Conservation (phyloP, 176 grass and related monocot species). For the Cenchrus americanus region DNA sequence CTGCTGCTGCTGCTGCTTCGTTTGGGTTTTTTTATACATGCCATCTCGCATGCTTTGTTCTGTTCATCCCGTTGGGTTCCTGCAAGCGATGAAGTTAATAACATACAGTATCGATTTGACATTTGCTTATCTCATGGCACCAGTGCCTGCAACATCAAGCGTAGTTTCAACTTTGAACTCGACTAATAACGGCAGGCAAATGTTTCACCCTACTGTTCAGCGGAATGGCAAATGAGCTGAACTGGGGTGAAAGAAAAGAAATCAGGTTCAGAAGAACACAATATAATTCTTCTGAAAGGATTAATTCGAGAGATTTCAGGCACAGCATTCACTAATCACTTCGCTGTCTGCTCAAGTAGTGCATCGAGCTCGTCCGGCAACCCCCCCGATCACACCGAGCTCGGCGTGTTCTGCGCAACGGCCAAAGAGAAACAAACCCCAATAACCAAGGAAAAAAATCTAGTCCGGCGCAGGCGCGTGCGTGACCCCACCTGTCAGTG, state of each 20-base stretch:
- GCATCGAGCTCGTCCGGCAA: too few species aligned
- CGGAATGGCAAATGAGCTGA: too few species aligned
- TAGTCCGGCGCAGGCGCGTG: not conserved
- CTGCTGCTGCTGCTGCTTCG: not conserved
- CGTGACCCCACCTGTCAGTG: not conserved
- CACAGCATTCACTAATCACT: too few species aligned
- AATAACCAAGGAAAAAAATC: not conserved
- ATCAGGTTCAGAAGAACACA: not conserved
- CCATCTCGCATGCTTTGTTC: slow-evolving; percentile 52
- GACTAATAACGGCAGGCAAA: not conserved
- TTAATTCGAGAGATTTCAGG: too few species aligned
- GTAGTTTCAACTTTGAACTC: not conserved
- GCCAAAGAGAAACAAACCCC: not conserved
- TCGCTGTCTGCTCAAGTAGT: too few species aligned
- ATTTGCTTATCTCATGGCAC: not conserved
- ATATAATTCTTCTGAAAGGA: too few species aligned
- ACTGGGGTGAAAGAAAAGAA: not conserved
- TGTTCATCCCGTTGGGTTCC: not conserved
- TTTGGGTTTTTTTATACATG: slow-evolving; percentile 25
- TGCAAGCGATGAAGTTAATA: not conserved
- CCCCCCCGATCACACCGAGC: not conserved
- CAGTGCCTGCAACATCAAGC: not conserved
- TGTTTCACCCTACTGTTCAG: too few species aligned
- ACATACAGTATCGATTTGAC: not conserved
- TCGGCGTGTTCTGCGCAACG: not conserved